Evolutionary conservation across 768 basidiomycete species (phyloP), one percentile per base, ranked within the genome.

Genomic region (Pleurotus eryngii): DNA sequence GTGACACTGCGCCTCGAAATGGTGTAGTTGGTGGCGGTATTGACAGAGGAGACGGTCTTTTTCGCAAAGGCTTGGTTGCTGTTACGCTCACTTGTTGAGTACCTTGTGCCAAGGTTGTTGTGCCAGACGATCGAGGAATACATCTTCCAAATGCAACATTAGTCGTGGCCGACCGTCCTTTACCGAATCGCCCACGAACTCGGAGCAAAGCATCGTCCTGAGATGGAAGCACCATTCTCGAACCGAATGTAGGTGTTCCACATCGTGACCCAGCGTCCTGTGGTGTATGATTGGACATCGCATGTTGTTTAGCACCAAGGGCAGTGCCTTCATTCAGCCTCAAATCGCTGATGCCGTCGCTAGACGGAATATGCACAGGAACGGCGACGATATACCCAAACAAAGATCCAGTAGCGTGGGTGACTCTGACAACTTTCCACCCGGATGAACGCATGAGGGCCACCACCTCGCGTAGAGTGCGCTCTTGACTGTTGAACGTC

Each of bases 381-480:
- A 84, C 78, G 26, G 88, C 89, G 39, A 85, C 76, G 57, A 91
- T 81, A 64, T 90, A 81, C 3, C 85, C 87, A 63, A 92, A 90
- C 39, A 86, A 70, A 1, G 86, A 84, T 8, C 85, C 86, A 38
- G 82, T 76, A 2, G 82, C 78, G 56, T 77, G 76, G 3, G 79
- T 78, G 49, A 85, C 83, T 46, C 80, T 79, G 49, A 76, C 67
- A 8, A 86, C 72, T 46, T 80, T 83, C 85, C 87, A 88, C 1
- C 87, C 85, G 18, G 84, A 78, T 0, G 81, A 81, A 22, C 74
- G 68, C 5, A 78, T 72, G 17, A 89, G 70, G 0, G 78, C 73
- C 4, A 81, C 75, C 42, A 82, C 76, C 66, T 90, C 86, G 48
- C 84, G 78, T 7, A 90, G 71, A 0, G 87, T 90, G 3, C 87